Base-by-base conservation (phyloP, 2,329 filamentous ascomycete genomes). In the Diaporthe nobilis region DNA sequence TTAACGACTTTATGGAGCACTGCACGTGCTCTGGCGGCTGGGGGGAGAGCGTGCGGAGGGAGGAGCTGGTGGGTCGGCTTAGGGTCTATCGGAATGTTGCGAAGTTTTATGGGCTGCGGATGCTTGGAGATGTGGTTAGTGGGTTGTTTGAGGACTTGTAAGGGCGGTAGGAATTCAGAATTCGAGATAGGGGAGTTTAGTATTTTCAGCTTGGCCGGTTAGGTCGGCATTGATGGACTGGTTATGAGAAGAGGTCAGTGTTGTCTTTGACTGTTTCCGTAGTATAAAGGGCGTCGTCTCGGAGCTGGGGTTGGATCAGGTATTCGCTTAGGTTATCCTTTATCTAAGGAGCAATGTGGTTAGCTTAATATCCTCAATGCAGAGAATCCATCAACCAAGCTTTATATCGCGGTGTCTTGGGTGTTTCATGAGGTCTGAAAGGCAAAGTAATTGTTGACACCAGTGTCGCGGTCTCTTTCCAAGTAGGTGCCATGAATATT, bases 1-100 rank as follows among this genome's bases (percentile, higher is more conserved):
- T 94, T 55, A 98, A 98, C 82, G 96, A 98, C 81, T 97, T 98
- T 80, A 95, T 97, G 92, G 96, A 98, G 83, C 96, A 98, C 84
- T 99, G 97, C 85, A 94, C 93, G 15, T 99, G 97, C 87, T 95
- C 94, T 77, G 97, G 97, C 4, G 90, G 90, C 76, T 99, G 97
- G 97, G 89, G 88, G 25, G 91, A 91, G 78, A 94, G 92, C 28
- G 88, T 96, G 76, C 90, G 92, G 79, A 88, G 89, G 78, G 91
- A 89, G 42, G 94, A 94, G 39, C 86, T 96, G 37, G 84, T 90
- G 81, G 90, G 87, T 82, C 90, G 87, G 82, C 80, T 98, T 80
- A 88, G 84, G 57, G 93, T 98, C 6, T 93, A 95, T 84, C 88
- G 87, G 79, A 92, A 90, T 72, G 96, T 98, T 67, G 94, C 94